phyloP scores from a whole-genome alignment of 805 yeast genomes.

The Monosporozyma siamensis region DNA sequence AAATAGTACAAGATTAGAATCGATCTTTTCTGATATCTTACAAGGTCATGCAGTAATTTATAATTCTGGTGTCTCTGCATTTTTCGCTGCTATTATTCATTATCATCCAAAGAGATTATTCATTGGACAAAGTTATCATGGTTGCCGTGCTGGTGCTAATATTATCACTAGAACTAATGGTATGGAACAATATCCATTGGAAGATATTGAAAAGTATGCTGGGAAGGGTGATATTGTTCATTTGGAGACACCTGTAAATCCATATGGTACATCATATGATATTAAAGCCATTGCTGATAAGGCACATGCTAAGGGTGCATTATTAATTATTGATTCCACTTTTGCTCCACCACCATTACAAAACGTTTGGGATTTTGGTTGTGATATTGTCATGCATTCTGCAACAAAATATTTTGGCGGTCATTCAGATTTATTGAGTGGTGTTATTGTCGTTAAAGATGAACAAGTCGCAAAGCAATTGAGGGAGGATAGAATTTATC shows the following conservation, averaged over 20 bases:
- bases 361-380: slow-evolving; percentile 74
- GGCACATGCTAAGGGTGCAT: slow-evolving; percentile 74
- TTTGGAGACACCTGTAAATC: slow-evolving; percentile 83
- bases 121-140: slow-evolving; percentile 78
- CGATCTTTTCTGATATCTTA: slow-evolving; percentile 48
- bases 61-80: slow-evolving; percentile 74
- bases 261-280: slow-evolving; percentile 60
- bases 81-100: slow-evolving; percentile 61
- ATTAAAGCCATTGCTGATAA: slow-evolving; percentile 51
- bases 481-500: slow-evolving; percentile 50
- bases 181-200: slow-evolving; percentile 41
- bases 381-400: slow-evolving; percentile 84
- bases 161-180: slow-evolving; percentile 55
- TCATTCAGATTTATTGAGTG: slow-evolving; percentile 86
- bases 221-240: slow-evolving; percentile 68
- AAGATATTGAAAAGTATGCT: slow-evolving; percentile 39
- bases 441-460: slow-evolving; percentile 62
- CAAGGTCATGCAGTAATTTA: slow-evolving; percentile 62
- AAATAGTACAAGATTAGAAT: slow-evolving; percentile 58
- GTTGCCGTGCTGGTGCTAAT: slow-evolving; percentile 62
- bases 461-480: slow-evolving; percentile 37
- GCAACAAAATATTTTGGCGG: slow-evolving; percentile 94
- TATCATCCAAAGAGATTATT: slow-evolving; percentile 66
- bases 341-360: slow-evolving; percentile 90
- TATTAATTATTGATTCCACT: slow-evolving; percentile 69